Evolutionary conservation across 2,329 filamentous ascomycete species (phyloP), one percentile per base, ranked within the genome.

Genomic region (Aspergillus awamori): DNA sequence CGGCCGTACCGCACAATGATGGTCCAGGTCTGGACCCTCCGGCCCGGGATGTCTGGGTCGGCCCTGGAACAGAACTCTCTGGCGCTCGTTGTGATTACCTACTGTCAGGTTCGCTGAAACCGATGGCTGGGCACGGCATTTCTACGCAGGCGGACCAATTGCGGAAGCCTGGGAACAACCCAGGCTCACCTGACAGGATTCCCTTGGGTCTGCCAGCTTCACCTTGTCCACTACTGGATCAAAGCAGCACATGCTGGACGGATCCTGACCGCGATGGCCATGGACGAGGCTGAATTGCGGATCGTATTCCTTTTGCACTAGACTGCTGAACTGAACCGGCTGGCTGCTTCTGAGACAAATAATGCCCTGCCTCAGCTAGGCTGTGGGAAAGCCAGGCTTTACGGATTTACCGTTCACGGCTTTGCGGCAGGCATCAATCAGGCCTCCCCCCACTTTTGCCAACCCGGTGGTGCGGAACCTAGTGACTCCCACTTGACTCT

Each of bases 131-230:
- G 41, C 41, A 45, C 41, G 41, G 41, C 33, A 45, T 20, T 45
- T 22, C 41, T 24, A 11, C 13, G 41, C 24, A 17, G 17, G n/a
- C 47, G 47, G 47, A 28, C 47, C 47, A 51, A 51, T 51, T 28
- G 47, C 47, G 24, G 45, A 26, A 49, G 47, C 17, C 41, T 11
- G n/a, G 45, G 26, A 30, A 7, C 8, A 30, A 51, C 45, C 22
- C 24, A 51, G 5, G 24, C 47, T 51, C 47, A 51, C n/a, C 47
- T 51, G 47, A 51, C 47, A 51, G n/a, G 47, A 51, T 51, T 45
- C 41, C 41, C 47, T 30, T 49, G 45, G 26, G n/a, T 51, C 47
- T 51, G 47, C 13, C 33, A 11, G 33, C 41, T 24, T 49, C 45
- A n/a, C 10, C 39, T n/a, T 17, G 13, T 28, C 47, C 47, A 30